Evolutionary conservation across 306 rosid species (phyloP).

Genomic region (Astragalus glycyphyllos): DNA sequence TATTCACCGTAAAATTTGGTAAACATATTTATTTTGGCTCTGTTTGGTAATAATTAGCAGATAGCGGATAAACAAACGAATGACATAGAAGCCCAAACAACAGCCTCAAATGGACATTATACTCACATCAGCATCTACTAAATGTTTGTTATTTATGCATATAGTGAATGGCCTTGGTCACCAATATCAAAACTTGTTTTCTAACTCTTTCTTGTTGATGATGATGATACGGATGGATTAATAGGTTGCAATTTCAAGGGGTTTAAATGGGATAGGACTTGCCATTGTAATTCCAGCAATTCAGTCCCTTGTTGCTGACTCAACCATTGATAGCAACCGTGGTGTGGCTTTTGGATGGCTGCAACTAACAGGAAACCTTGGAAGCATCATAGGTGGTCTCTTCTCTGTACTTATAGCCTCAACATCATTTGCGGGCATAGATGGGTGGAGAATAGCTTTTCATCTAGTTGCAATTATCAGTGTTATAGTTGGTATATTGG

Average conservation of each 20-base stretch:
- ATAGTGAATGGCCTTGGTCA: no score
- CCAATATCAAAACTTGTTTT: no score
- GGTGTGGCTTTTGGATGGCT: conserved; percentile 90
- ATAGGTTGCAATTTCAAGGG: conserved; percentile 91
- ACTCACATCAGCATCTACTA: no score
- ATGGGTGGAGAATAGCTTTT: conserved; percentile 92
- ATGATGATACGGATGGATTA: not conserved
- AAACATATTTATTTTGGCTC: no score
- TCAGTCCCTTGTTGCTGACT: conserved; percentile 81
- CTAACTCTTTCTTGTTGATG: not conserved
- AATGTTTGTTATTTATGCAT: no score
- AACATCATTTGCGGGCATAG: conserved; percentile 66
- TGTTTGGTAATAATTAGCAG: no score
- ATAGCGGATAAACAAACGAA: no score
- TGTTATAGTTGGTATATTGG: conserved; percentile 66
- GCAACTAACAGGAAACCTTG: conserved; percentile 65
- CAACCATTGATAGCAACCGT: conserved; percentile 74
- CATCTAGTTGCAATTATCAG: conserved; percentile 77
- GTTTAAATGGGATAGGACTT: conserved; percentile 87
- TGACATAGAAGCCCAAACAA: no score
- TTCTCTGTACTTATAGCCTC: conserved; percentile 72
- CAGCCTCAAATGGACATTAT: no score
- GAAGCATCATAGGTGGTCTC: conserved; percentile 79
- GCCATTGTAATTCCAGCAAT: conserved; percentile 87
- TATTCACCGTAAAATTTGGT: no score